Percentiles rank a stretch among this genome's conserved stretches.
phyloP scores from a whole-genome alignment of 352 stramenopile species.

The Phytophthora vignae region DNA sequence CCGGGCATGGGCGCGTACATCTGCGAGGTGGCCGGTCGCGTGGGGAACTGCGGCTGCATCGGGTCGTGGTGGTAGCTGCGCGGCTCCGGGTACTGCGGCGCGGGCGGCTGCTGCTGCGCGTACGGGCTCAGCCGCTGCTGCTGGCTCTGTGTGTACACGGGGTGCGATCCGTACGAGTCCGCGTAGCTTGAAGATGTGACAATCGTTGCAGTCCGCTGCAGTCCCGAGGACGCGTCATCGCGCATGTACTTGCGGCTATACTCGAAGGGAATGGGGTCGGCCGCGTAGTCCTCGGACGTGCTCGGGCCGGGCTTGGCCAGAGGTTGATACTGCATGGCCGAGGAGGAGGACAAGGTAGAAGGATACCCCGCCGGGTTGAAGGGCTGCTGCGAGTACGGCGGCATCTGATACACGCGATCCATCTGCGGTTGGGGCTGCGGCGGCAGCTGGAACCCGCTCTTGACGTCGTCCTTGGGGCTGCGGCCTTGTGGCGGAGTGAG shows the following conservation, averaged over 20 bases:
- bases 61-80: conserved; percentile 43
- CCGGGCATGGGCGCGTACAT: conserved; percentile 41
- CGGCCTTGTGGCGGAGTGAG: conserved; percentile 37
- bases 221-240: conserved; percentile 20
- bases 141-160: conserved; percentile 27
- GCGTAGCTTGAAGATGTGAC: conserved; percentile 36
- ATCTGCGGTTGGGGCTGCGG: conserved; percentile 20
- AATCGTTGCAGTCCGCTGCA: conserved; percentile 5
- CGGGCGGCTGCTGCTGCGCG: conserved; percentile 1
- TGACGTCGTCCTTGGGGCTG: conserved; percentile 30
- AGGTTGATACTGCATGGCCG: conserved; percentile 31
- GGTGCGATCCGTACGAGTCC: conserved; percentile 46
- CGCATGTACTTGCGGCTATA: conserved; percentile 62
- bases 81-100: conserved; percentile 30
- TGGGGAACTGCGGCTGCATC: conserved; percentile 43
- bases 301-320: conserved; percentile 34
- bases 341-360: conserved; percentile 5
- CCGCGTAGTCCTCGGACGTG: conserved; percentile 71
- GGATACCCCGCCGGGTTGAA: conserved; percentile 22
- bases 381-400: conserved; percentile 28
- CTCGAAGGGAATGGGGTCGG: conserved; percentile 82
- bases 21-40: conserved; percentile 21
- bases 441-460: neutral
- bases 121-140: conserved; percentile 33
- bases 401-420: conserved; percentile 45